Evolutionary conservation across 306 rosid species (phyloP).

Genomic region (Lathyrus sativus): DNA sequence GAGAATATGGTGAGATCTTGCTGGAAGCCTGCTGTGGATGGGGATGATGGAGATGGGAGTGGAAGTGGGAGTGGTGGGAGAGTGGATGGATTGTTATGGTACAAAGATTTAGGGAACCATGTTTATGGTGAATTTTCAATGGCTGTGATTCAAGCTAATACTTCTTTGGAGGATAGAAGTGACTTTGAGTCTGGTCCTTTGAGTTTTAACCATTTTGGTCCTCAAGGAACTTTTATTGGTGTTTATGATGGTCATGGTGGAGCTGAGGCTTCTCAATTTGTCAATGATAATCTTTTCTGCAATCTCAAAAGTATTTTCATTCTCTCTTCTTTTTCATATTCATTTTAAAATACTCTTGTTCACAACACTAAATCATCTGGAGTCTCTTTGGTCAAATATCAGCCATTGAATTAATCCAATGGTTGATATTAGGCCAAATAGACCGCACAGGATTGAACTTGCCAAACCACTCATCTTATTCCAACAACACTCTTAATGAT

Average conservation of each 20-base stretch:
- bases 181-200: conserved; percentile 81
- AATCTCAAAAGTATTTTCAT: conserved; percentile 67
- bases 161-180: conserved; percentile 78
- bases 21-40: conserved; percentile 69
- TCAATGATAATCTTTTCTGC: conserved; percentile 67
- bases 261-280: conserved; percentile 76
- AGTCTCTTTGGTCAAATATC: neutral
- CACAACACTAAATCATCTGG: neutral
- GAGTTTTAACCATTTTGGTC: conserved; percentile 55
- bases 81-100: conserved; percentile 80
- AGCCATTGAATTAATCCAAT: neutral
- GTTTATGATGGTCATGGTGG: conserved; percentile 98
- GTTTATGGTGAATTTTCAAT: conserved; percentile 81
- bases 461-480: neutral
- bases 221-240: conserved; percentile 82
- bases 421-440: neutral
- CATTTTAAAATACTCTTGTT: conserved; percentile 21
- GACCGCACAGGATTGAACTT: neutral
- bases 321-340: conserved; percentile 27
- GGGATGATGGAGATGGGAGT: conserved; percentile 61
- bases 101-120: conserved; percentile 86
- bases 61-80: conserved; percentile 61
- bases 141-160: conserved; percentile 92
- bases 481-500: neutral
- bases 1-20: conserved; percentile 73